Base-by-base conservation (phyloP, 305 asterid genomes). In the Coffea humblotiana region DNA sequence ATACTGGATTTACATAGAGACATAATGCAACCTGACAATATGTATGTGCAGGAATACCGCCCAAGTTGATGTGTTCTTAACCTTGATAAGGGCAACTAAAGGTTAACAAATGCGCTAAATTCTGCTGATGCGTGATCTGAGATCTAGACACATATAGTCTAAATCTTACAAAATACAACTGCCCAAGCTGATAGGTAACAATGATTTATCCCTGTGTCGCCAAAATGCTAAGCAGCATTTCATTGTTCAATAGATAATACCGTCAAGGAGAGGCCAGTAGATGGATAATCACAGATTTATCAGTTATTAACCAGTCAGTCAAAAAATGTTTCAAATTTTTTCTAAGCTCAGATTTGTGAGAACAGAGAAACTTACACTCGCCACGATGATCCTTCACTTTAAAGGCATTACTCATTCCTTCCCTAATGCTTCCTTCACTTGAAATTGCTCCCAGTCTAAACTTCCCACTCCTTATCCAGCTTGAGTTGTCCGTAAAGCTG, bases 331-430 rank as follows among this genome's bases (percentile, higher is more conserved):
- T 43, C 12, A 51, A 48, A n/a, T 48, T 52, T 37, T 16, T 21
- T 7, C 25, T 49, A 35, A 40, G 51, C 54, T 75, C 49, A 23
- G 66, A 63, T 15, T 23, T 56, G 25, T 54, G 9, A 47, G 52
- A 48, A 54, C n/a, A 76, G 79, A 81, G 63, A 77, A 32, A 89
- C 97, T 89, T 88, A 95, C 99, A 84, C 82, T 92, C 97, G 74
- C 99, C 99, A 1, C 99, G 92, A 12, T 95, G 99, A 86, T 95
- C 99, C 82, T 91, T 92, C 25, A 95, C 98, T 81, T 85, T 87
- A 83, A 95, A 92, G 23, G 94, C 84, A 69, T 87, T 91, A 84
- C 95, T 92, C 78, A 88, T 81, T 54, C 94, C 99, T 85, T 95
- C 99, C 85, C 93, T 89, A 15, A 95, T 80, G 79, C 80, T 83